Base-by-base conservation (phyloP, 1,284 basidiomycete genomes). In the Erythrobasidium hasegawianum region DNA sequence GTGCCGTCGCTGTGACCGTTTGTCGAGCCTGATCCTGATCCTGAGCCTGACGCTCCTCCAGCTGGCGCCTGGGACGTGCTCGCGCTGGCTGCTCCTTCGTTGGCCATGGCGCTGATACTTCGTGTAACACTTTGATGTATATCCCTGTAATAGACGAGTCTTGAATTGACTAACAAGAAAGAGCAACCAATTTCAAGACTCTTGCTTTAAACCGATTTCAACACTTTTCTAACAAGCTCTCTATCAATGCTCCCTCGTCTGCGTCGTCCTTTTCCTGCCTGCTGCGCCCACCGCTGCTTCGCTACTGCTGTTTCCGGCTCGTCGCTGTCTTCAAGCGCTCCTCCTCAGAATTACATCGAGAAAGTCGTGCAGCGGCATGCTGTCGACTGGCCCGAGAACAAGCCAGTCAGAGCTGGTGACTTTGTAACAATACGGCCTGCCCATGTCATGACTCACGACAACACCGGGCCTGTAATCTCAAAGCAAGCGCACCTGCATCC, bases 361-460 rank as follows among this genome's bases (percentile, higher is more conserved):
- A 98, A 98, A 81, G 88, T 98, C 71, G 94, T 99, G 0, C 94
- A 98, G 78, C 90, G 88, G 75, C 96, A 97, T 81, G 88, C 95
- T 0, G 90, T 98, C 40, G 92, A 88, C 62, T 67, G 57, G 1
- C 84, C 89, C 1, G 78, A 82, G 58, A 86, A 85, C 50, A 88
- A 88, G 74, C 81, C 83, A 26, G 90, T 97, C 71, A 86, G 85
- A 74, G 89, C 94, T 27, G 96, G 96, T 38, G 96, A 98, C 85
- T 98, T 97, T 85, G 93, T 98, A 57, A 97, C 97, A 89, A 96
- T 99, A 78, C 85, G 86, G 27, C 96, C 96, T 18, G 87, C 96
- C 76, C 90, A 96, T 83, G 93, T 97, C 64, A 79, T 80, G 78
- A 80, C 79, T 9, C 91, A 96, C 75, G 93, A 98, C 77, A 98